These are phyloP conservation scores for Saccharomycopsis amapae DNA, from an alignment of 805 yeast species.

Conservation along the genomic window DNA sequence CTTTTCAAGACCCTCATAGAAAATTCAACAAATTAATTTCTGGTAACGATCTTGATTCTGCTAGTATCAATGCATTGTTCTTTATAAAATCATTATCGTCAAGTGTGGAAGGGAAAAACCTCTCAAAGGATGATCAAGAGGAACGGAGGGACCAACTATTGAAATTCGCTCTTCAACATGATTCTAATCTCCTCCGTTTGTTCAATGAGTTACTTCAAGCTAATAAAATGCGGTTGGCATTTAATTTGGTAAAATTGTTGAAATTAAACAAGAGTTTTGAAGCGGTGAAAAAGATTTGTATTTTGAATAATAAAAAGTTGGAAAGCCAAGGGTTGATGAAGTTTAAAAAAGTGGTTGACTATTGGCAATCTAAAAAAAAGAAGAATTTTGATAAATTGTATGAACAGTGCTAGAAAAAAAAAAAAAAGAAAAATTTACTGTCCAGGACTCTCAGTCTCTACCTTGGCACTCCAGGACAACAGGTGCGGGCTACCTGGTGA, in stretches of 20 bases:
- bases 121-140: not conserved
- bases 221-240: conserved; percentile 12
- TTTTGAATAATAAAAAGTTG: not conserved
- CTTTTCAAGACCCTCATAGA: not conserved
- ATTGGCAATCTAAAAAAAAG: conserved; percentile 10
- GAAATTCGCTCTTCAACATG: conserved; percentile 8
- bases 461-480: no score
- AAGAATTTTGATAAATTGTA: not conserved
- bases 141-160: not conserved
- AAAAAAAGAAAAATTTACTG: no score
- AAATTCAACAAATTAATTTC: conserved; percentile 6
- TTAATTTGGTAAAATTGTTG: conserved; percentile 12
- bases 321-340: not conserved
- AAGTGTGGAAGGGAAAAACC: no score
- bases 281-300: conserved; percentile 13
- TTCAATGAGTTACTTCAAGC: conserved; percentile 7
- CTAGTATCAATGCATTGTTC: not conserved
- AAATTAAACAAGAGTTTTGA: conserved; percentile 10
- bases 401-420: not conserved
- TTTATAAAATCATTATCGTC: not conserved
- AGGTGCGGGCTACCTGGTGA: no score
- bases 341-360: conserved; percentile 7
- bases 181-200: conserved; percentile 11
- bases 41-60: not conserved
- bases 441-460: no score